phyloP scores from a whole-genome alignment of 1,284 basidiomycete species.

The Xerocomus nothofagi region DNA sequence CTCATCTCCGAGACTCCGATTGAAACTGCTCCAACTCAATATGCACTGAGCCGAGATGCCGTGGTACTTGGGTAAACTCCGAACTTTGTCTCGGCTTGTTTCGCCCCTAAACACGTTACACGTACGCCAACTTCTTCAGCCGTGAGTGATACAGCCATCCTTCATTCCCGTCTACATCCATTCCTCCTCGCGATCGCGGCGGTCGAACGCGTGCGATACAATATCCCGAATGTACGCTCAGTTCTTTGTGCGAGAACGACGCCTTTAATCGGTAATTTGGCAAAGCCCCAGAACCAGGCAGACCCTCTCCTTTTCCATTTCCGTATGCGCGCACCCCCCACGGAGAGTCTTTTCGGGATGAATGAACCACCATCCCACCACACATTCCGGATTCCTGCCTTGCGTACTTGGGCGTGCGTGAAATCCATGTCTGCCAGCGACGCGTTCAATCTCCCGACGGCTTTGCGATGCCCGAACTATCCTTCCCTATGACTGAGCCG shows the following conservation, averaged over 20 bases:
- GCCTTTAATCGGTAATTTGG: slow-evolving; percentile 84
- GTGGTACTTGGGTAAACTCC: too few relatives aligned
- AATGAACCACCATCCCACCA: slow-evolving; percentile 97
- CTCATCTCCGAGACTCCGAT: too few relatives aligned
- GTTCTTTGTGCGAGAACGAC: slow-evolving; percentile 97
- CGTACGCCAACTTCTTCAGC: slow-evolving; percentile 80
- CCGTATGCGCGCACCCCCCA: slow-evolving; percentile 24
- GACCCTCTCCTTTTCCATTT: background rate
- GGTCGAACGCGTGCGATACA: slow-evolving; percentile 82
- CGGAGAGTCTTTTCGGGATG: slow-evolving; percentile 77
- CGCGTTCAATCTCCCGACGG: slow-evolving; percentile 62
- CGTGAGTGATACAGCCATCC: slow-evolving; percentile 83
- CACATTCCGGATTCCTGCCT: slow-evolving; percentile 84
- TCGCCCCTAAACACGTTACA: slow-evolving; percentile 88
- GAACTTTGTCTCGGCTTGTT: too few relatives aligned
- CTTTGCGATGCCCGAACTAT: slow-evolving; percentile 43
- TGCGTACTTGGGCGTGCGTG: slow-evolving; percentile 77
- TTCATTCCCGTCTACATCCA: slow-evolving; percentile 39
- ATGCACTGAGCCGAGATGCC: too few relatives aligned
- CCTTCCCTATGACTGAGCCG: slow-evolving; percentile 32
- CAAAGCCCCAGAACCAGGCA: slow-evolving; percentile 35
- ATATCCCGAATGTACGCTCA: slow-evolving; percentile 92
- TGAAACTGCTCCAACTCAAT: too few relatives aligned
- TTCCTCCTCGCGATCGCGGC: slow-evolving; percentile 10
- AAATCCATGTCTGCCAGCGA: slow-evolving; percentile 95